phyloP scores from a whole-genome alignment of 148 eudicot genomes.

The Chenopodium album region DNA sequence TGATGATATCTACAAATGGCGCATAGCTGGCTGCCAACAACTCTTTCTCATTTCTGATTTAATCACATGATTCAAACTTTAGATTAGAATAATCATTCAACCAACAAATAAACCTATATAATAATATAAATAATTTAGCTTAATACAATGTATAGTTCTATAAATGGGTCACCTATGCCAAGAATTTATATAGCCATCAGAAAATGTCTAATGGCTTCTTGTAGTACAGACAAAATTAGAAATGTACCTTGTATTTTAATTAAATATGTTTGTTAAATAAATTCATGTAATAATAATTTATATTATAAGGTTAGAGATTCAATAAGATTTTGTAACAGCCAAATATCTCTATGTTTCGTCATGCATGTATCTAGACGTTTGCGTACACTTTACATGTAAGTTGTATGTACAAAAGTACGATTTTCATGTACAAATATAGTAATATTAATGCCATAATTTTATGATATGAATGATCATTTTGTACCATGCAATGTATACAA shows the following conservation, averaged over 20 bases:
- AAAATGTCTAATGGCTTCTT: constrained; percentile 29
- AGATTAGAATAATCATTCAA: neutral
- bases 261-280: neutral
- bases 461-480: neutral
- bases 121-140: neutral
- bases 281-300: neutral
- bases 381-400: constrained; percentile 8
- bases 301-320: constrained; percentile 4
- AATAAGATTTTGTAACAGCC: neutral
- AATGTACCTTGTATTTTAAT: neutral
- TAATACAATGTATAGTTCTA: constrained; percentile 21
- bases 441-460: neutral
- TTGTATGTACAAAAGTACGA: constrained; percentile 2
- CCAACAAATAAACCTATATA: neutral
- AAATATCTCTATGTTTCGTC: constrained; percentile 7
- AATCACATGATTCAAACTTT: constrained; percentile 26
- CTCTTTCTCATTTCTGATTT: constrained; percentile 21
- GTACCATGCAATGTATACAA: constrained; percentile 15
- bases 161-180: constrained; percentile 12
- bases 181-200: constrained; percentile 25
- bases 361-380: constrained; percentile 32
- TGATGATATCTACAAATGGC: constrained; percentile 2
- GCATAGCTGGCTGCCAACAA: constrained; percentile 26
- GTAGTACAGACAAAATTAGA: constrained; percentile 12
- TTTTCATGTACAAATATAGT: neutral